Conservation (phyloP, 805 yeast genomes). For the Nakazawaea molendinolei region DNA sequence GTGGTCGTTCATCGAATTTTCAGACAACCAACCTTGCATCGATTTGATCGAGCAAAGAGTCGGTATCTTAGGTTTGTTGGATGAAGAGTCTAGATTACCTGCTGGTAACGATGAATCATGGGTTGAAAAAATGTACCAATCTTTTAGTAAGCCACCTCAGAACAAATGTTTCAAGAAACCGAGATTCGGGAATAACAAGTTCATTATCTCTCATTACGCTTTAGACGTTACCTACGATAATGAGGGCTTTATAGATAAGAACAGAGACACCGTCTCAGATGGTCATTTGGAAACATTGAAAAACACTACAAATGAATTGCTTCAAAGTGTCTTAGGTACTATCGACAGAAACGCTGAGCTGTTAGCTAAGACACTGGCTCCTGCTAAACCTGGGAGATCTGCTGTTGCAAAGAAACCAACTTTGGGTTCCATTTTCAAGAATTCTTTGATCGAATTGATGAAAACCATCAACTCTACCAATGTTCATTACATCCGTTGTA, state of each 20-base stretch:
- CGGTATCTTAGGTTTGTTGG: slow-evolving; percentile 83
- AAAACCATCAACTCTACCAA: slow-evolving; percentile 87
- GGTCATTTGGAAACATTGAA: slow-evolving; percentile 85
- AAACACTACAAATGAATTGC: slow-evolving; percentile 58
- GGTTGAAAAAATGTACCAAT: slow-evolving; percentile 84
- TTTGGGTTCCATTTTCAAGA: slow-evolving; percentile 88
- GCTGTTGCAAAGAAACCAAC: slow-evolving; percentile 68
- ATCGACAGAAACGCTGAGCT: slow-evolving; percentile 52
- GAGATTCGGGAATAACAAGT: slow-evolving; percentile 86
- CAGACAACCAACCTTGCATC: slow-evolving; percentile 96
- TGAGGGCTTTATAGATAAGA: slow-evolving; percentile 94
- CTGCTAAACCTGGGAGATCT: slow-evolving; percentile 27
- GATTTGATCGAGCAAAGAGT: slow-evolving; percentile 81
- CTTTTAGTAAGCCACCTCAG: slow-evolving; percentile 73
- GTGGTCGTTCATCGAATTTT: slow-evolving; percentile 94
- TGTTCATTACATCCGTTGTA: slow-evolving; percentile 95
- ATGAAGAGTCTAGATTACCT: slow-evolving; percentile 93
- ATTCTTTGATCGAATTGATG: slow-evolving; percentile 90
- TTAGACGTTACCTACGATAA: slow-evolving; percentile 87
- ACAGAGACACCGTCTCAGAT: slow-evolving; percentile 95
- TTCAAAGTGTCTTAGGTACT: slow-evolving; percentile 57
- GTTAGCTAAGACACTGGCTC: slow-evolving; percentile 23
- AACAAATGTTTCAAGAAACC: slow-evolving; percentile 83
- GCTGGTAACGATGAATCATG: slow-evolving; percentile 90
- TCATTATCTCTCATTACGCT: slow-evolving; percentile 90